Evolutionary conservation across 441 rosid genomes (phyloP).

Genomic region (Mallotus repandus): DNA sequence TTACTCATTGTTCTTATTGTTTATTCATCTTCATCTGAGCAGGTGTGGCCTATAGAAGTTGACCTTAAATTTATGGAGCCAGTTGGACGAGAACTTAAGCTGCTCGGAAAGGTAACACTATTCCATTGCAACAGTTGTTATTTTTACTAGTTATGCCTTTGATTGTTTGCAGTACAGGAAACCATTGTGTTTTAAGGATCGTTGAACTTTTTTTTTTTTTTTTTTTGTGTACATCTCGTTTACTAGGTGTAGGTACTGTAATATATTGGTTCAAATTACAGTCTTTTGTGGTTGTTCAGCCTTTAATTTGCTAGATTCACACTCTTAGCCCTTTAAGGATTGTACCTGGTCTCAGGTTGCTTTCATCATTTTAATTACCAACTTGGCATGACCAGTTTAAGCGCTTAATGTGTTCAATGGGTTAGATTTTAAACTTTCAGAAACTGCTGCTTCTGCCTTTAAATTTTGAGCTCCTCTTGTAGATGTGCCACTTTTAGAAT

Average conservation of each 20-base stretch:
- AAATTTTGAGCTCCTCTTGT: too few relatives aligned
- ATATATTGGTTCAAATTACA: not conserved
- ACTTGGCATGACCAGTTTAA: not conserved
- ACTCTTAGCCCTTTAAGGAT: too few relatives aligned
- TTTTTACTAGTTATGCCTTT: not conserved
- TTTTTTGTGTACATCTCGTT: not conserved
- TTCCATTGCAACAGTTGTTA: not conserved
- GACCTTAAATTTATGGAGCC: slow-evolving; percentile 80
- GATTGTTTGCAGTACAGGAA: not conserved
- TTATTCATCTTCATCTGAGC: slow-evolving; percentile 8
- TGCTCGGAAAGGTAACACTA: slow-evolving; percentile 68
- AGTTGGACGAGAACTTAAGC: slow-evolving; percentile 68
- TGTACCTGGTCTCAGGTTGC: too few relatives aligned
- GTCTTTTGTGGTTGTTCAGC: not conserved
- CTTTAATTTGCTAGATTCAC: not conserved
- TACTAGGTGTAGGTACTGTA: not conserved
- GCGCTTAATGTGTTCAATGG: not conserved
- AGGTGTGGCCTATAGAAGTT: slow-evolving; percentile 92
- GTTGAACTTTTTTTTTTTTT: not conserved
- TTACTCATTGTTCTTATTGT: not conserved
- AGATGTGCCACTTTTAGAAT: not conserved
- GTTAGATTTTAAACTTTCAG: not conserved
- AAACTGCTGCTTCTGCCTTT: not conserved
- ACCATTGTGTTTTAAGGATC: not conserved
- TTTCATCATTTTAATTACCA: too few relatives aligned